Evolutionary conservation across 106 monocot genomes (phyloP).

Genomic region (Amphibolis antarctica): DNA sequence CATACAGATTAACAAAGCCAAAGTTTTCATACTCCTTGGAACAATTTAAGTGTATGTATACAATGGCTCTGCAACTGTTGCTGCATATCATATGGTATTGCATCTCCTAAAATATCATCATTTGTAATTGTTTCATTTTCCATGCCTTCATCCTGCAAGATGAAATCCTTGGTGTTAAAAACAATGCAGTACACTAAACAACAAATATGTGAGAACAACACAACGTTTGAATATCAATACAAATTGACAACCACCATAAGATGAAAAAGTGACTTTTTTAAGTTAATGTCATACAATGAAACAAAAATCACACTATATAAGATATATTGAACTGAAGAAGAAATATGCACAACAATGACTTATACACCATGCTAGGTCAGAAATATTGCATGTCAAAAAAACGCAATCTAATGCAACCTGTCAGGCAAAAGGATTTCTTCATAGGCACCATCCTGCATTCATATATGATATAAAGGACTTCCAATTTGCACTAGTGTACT

Average conservation of each 20-base stretch:
- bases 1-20: background rate
- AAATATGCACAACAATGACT: no score
- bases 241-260: no score
- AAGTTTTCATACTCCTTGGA: slow-evolving; percentile 4
- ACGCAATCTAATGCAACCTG: no score
- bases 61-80: slow-evolving; percentile 10
- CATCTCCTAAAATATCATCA: slow-evolving; percentile 26
- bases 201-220: background rate
- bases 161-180: background rate
- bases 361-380: no score
- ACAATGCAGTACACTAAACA: background rate
- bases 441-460: no score
- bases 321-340: background rate
- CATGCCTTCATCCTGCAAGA: slow-evolving; percentile 11
- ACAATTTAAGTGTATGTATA: slow-evolving; percentile 4
- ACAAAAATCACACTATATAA: background rate
- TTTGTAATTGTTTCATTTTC: slow-evolving; percentile 21
- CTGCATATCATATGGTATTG: slow-evolving; percentile 21
- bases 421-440: no score
- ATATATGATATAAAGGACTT: no score
- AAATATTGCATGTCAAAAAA: no score
- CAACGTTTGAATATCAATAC: no score
- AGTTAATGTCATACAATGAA: background rate
- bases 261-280: no score
- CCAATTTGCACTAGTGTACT: no score